These are phyloP conservation scores for Penicillium goetzii DNA, from an alignment of 495 filamentous ascomycete genomes.

Conservation along the genomic window DNA sequence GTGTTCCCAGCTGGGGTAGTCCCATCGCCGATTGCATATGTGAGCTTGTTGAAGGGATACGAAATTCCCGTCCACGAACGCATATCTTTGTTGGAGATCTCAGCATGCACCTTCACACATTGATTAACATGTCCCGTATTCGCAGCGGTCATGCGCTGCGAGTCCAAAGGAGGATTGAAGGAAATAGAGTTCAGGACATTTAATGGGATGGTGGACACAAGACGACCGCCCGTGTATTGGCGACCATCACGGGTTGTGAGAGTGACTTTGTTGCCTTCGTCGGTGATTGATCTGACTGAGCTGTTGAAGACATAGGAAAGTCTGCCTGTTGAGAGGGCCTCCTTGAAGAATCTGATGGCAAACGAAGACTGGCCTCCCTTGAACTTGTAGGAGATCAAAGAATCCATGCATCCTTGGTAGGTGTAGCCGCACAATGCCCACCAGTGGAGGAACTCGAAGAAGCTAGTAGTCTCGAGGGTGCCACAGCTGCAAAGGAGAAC, in stretches of 20 bases:
- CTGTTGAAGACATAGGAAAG: conserved; percentile 32
- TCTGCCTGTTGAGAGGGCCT: conserved; percentile 22
- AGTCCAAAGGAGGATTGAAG: conserved; percentile 32
- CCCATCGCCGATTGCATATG: conserved; percentile 25
- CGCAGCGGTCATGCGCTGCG: conserved; percentile 22
- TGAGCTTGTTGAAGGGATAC: conserved; percentile 31
- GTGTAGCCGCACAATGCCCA: conserved; percentile 29
- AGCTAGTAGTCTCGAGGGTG: conserved; percentile 30
- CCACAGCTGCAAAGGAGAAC: conserved; percentile 27
- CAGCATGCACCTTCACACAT: conserved; percentile 37
- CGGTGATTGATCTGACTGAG: conserved; percentile 26
- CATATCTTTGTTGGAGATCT: conserved; percentile 29
- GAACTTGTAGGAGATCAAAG: conserved; percentile 31
- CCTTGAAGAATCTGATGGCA: conserved; percentile 32
- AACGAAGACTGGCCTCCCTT: conserved; percentile 34
- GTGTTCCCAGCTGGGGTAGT: conserved; percentile 31
- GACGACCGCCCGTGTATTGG: conserved; percentile 17
- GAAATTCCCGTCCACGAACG: conserved; percentile 31
- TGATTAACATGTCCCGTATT: conserved; percentile 35
- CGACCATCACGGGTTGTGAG: conserved; percentile 22
- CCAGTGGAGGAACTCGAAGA: conserved; percentile 35
- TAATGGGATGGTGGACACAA: conserved; percentile 37
- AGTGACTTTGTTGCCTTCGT: conserved; percentile 18
- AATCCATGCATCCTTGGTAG: conserved; percentile 23
- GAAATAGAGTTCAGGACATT: conserved; percentile 31